Evolutionary conservation across 2,329 filamentous ascomycete species (phyloP), one percentile per base, ranked within the genome.

Genomic region (Fusarium guadeloupense): DNA sequence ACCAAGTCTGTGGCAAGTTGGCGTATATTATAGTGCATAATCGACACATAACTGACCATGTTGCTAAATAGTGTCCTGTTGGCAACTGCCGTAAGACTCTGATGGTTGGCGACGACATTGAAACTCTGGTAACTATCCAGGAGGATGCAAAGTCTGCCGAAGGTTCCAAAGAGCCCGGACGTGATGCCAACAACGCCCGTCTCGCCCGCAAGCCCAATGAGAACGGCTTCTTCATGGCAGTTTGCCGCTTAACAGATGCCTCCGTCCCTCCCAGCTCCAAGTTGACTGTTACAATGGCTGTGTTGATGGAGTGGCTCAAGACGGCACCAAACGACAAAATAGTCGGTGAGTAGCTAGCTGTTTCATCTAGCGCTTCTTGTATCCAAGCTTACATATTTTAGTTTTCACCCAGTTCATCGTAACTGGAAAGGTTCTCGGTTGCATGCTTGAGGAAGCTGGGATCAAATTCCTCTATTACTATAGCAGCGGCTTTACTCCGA

Each of bases 381-480:
- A 20, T 6, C 0, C 1, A 3, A 17, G 51, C 37, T 51, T 12
- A 54, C 4, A 0, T 1, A 2, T 3, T 14, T 0, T 9, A 77
- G 78, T 80, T 8, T 80, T 77, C 20, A 62, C 66, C 0, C 64
- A 74, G n/a, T 79, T 75, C 34, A 59, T 75, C 3, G 59, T 65
- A 17, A 70, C 74, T 1, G 69, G 66, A 0, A 69, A 70, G 6
- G 64, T 78, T 2, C 20, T 80, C 0, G 79, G 79, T 0, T 66
- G 72, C 0, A 71, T 79, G 46, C 62, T 81, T 0, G 43, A 72
- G 2, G 54, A 57, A 0, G 61, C 74, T 9, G 57, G 58, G 0
- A 71, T 78, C 1, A 5, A 47, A 0, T 81, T 80, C 13, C 38
- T 80, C 1, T 81, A 80, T 41, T 76, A 73, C 17, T 72, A 70